Percentiles rank a stretch among this genome's conserved stretches.
Evolutionary conservation across 768 basidiomycete genomes (phyloP).

Genomic region (Psilocybe sp.): DNA sequence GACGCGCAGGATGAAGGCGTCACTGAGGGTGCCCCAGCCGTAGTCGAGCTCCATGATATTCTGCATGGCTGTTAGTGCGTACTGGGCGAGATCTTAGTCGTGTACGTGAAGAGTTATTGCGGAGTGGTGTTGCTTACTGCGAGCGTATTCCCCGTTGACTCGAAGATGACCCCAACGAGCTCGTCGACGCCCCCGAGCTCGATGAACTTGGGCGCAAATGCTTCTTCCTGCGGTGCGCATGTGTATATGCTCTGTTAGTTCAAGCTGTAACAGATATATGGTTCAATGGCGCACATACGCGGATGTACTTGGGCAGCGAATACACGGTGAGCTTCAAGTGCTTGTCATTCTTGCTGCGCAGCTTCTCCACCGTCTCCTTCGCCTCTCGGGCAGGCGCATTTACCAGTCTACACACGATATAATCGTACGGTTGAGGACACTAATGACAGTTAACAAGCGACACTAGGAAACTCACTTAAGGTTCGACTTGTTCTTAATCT

Average conservation of each 20-base stretch:
- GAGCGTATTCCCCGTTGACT: slow-evolving; percentile 76
- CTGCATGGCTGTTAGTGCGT: slow-evolving; percentile 82
- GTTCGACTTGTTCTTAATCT: slow-evolving; percentile 75
- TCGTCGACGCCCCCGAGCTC: slow-evolving; percentile 67
- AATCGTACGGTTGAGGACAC: slow-evolving; percentile 2
- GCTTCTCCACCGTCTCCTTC: slow-evolving; percentile 69
- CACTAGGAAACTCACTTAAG: slow-evolving; percentile 55
- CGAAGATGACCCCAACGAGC: slow-evolving; percentile 67
- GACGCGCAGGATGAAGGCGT: slow-evolving; percentile 71
- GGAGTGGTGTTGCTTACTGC: slow-evolving; percentile 51
- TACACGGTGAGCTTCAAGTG: slow-evolving; percentile 69
- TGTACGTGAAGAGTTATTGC: too few relatives aligned
- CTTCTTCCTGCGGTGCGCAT: slow-evolving; percentile 65
- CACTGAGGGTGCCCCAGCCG: slow-evolving; percentile 75
- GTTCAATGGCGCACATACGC: slow-evolving; percentile 41
- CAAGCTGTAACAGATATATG: neutral
- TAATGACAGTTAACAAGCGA: slow-evolving; percentile 1
- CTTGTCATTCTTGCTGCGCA: slow-evolving; percentile 56
- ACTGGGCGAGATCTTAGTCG: too few relatives aligned
- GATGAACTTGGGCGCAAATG: slow-evolving; percentile 79
- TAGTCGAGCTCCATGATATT: slow-evolving; percentile 85
- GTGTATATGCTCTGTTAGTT: too few relatives aligned
- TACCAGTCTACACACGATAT: slow-evolving; percentile 53
- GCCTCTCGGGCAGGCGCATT: slow-evolving; percentile 81
- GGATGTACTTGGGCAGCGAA: slow-evolving; percentile 76